Percentiles rank a stretch among this genome's conserved stretches.
Evolutionary conservation across 169 alveolate genomes (phyloP).

Genomic region (Pseudocohnilembus persalinus): DNA sequence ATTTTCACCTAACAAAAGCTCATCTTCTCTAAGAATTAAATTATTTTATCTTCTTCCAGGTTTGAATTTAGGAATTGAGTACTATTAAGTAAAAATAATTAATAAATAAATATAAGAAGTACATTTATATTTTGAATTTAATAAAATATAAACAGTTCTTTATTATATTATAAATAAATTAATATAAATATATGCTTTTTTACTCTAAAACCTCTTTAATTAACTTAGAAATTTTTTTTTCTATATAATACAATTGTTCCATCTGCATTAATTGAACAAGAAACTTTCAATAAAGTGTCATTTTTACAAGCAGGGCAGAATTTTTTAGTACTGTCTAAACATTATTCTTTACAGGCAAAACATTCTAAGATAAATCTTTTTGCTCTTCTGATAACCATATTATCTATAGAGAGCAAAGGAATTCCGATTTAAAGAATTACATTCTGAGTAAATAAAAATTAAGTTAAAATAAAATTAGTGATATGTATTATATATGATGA

Average conservation of each 20-base stretch:
- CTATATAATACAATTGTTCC: conserved; percentile 41
- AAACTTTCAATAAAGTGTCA: conserved; percentile 33
- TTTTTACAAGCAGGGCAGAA: conserved; percentile 40
- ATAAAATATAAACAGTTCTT: no score
- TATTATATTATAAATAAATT: no score
- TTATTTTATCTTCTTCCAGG: conserved; percentile 15
- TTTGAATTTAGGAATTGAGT: conserved; percentile 26
- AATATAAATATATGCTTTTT: neutral
- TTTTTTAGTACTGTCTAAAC: conserved; percentile 25
- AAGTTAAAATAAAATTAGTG: neutral
- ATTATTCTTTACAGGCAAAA: conserved; percentile 20
- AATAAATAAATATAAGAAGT: neutral
- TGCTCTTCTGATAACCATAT: conserved; percentile 33
- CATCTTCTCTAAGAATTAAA: conserved; percentile 39
- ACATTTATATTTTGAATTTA: no score
- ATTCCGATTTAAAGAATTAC: conserved; percentile 42
- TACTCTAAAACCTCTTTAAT: conserved; percentile 30
- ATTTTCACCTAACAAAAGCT: conserved; percentile 28
- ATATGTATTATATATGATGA: no score
- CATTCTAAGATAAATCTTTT: conserved; percentile 46
- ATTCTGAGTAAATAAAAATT: conserved; percentile 10
- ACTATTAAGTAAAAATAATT: conserved; percentile 12
- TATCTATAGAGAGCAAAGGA: conserved; percentile 41
- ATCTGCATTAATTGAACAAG: conserved; percentile 45
- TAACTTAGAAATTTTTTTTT: conserved; percentile 35